Percentiles rank a stretch among this genome's conserved stretches.
Conservation (phyloP, 257 asterid species). For the Datura wrightii region DNA sequence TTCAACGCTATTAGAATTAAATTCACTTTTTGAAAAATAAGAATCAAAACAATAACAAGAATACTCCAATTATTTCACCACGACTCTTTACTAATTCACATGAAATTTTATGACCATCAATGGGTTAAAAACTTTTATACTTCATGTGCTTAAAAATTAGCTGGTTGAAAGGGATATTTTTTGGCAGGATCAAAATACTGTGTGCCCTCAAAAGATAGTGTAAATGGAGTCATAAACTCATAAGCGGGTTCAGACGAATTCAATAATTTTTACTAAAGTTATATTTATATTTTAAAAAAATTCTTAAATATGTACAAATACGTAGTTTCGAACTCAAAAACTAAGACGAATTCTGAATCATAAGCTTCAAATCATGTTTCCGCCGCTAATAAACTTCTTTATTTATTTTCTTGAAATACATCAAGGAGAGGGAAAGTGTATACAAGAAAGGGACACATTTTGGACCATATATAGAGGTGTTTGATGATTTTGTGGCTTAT, state of each 20-base stretch:
- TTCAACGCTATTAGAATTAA: too few relatives aligned
- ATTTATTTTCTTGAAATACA: not conserved
- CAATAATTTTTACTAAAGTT: too few relatives aligned
- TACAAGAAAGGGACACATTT: not conserved
- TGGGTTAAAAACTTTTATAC: not conserved
- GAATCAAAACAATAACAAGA: too few relatives aligned
- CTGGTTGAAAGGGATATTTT: not conserved
- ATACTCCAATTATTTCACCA: not conserved
- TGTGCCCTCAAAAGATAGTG: not conserved
- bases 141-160: not conserved
- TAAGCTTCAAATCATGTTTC: not conserved
- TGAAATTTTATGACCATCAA: not conserved
- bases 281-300: not conserved
- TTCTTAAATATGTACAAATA: too few relatives aligned
- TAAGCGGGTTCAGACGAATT: too few relatives aligned
- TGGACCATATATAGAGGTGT: too few relatives aligned
- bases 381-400: not conserved
- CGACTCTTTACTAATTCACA: not conserved
- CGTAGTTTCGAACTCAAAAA: not conserved
- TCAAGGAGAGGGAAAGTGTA: constrained; percentile 12
- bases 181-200: not conserved
- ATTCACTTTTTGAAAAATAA: too few relatives aligned
- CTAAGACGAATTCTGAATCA: not conserved
- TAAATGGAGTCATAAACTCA: not conserved
- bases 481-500: constrained; percentile 21